Evolutionary conservation across 768 basidiomycete species (phyloP).

Genomic region (Lactifluus pinguis): DNA sequence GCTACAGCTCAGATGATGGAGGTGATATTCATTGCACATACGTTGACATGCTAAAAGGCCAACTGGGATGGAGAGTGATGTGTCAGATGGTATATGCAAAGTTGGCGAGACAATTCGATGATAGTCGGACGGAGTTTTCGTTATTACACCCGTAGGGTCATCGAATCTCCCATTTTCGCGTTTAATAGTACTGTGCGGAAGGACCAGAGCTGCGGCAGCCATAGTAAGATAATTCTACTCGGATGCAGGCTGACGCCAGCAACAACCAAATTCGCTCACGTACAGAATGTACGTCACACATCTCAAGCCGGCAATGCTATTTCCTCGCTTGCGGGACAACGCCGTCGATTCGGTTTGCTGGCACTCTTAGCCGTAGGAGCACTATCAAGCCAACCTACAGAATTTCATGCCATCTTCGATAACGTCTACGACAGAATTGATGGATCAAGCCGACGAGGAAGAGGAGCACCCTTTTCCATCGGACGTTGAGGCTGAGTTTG

Average conservation of each 20-base stretch:
- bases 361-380: too few species aligned
- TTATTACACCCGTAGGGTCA: neutral
- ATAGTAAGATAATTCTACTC: constrained; percentile 19
- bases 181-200: constrained; percentile 21
- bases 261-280: too few species aligned
- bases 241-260: neutral
- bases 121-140: constrained; percentile 46
- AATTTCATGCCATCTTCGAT: constrained; percentile 17
- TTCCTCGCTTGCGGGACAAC: too few species aligned
- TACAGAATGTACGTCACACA: too few species aligned
- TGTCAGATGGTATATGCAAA: constrained; percentile 44
- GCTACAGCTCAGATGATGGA: neutral
- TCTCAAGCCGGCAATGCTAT: too few species aligned
- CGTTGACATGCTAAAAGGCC: constrained; percentile 77
- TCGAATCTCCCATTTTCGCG: too few species aligned
- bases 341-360: too few species aligned
- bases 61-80: constrained; percentile 49
- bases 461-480: neutral
- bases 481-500: constrained; percentile 29
- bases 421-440: neutral
- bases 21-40: constrained; percentile 26
- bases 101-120: constrained; percentile 56
- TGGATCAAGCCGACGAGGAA: neutral
- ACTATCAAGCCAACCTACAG: too few species aligned
- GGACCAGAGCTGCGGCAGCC: constrained; percentile 37